Evolutionary conservation across 495 filamentous ascomycete species (phyloP).

Genomic region (Penicillium malachiteum): DNA sequence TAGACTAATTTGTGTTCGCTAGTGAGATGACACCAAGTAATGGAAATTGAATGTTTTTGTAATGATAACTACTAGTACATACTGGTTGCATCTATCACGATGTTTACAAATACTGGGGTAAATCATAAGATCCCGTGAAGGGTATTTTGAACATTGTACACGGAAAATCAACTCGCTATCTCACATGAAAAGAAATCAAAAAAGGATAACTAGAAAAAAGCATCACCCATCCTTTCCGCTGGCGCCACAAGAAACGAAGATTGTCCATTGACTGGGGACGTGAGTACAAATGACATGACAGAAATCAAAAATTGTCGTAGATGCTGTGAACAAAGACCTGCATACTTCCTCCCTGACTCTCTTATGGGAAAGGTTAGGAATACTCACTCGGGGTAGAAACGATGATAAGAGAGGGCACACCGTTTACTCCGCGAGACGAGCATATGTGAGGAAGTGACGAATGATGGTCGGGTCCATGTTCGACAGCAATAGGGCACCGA

Average conservation of each 20-base stretch:
- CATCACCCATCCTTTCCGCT: constrained; percentile 20
- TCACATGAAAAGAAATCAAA: constrained; percentile 29
- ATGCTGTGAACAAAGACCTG: constrained; percentile 15
- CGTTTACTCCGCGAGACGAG: constrained; percentile 55
- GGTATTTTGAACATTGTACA: constrained; percentile 50
- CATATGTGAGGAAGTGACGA: constrained; percentile 71
- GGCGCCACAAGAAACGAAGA: constrained; percentile 22
- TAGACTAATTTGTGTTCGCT: no score
- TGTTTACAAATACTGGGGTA: neutral
- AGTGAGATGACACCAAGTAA: no score
- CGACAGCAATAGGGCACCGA: constrained; percentile 64
- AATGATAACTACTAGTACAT: no score
- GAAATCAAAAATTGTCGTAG: constrained; percentile 26
- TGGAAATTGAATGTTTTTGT: no score
- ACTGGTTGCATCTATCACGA: no score
- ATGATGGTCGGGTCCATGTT: constrained; percentile 61
- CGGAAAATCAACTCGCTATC: constrained; percentile 34
- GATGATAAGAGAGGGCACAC: neutral
- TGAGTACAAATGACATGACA: constrained; percentile 35
- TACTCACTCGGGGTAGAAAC: neutral
- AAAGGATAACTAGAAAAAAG: constrained; percentile 17
- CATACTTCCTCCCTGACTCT: neutral
- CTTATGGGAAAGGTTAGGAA: constrained; percentile 1
- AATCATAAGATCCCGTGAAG: constrained; percentile 28
- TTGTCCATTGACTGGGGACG: constrained; percentile 25